phyloP scores from a whole-genome alignment of 768 basidiomycete species.

The Mycena pura region DNA sequence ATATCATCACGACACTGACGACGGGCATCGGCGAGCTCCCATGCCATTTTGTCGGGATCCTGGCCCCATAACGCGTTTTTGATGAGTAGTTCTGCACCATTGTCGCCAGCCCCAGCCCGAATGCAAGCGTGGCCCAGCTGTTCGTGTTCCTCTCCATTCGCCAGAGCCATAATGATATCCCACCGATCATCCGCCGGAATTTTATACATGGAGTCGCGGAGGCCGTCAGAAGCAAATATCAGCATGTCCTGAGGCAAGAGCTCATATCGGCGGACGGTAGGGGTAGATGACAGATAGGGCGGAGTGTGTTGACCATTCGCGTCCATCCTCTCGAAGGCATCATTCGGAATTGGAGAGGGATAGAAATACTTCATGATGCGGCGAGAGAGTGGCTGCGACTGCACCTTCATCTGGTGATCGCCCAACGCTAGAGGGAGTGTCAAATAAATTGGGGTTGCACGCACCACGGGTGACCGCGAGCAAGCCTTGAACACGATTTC shows the following conservation, averaged over 20 bases:
- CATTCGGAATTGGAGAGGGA: background rate
- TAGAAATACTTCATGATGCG: background rate
- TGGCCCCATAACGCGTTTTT: constrained; percentile 14
- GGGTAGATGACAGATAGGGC: constrained; percentile 18
- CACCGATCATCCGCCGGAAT: constrained; percentile 6
- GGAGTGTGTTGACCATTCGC: constrained; percentile 3
- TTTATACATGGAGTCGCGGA: constrained; percentile 9
- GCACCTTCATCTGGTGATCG: constrained; percentile 18
- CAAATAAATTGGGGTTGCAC: background rate
- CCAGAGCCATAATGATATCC: constrained; percentile 16
- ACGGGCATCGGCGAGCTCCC: background rate
- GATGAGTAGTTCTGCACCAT: constrained; percentile 11
- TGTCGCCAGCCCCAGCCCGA: background rate
- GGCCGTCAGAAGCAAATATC: constrained; percentile 23
- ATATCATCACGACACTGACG: constrained; percentile 21
- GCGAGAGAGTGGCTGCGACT: background rate
- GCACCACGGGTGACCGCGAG: constrained; percentile 21
- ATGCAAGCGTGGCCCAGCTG: constrained; percentile 7
- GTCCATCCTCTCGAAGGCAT: background rate
- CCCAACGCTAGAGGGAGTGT: constrained; percentile 10
- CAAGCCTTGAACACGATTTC: background rate
- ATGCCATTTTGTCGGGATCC: constrained; percentile 8
- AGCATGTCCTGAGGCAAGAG: constrained; percentile 14
- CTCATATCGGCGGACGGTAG: constrained; percentile 6
- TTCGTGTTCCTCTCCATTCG: background rate